phyloP scores from a whole-genome alignment of 176 grass and related monocot species.

The Oryza coarctata region DNA sequence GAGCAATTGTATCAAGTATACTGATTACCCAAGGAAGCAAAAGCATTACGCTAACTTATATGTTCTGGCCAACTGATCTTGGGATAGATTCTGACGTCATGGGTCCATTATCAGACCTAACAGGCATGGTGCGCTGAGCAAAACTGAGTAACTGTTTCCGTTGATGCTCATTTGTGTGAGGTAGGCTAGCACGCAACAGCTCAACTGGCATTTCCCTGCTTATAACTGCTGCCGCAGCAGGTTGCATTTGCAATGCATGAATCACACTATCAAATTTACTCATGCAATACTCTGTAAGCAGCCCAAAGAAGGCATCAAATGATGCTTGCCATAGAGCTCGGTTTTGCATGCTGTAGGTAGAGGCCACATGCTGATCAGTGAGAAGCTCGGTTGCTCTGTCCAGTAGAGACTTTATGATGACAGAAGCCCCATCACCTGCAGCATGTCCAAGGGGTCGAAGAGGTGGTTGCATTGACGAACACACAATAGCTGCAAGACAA shows the following conservation, averaged over 20 bases:
- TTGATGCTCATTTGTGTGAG: constrained; percentile 80
- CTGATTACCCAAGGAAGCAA: constrained; percentile 10
- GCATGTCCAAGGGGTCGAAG: constrained; percentile 62
- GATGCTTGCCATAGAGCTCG: constrained; percentile 76
- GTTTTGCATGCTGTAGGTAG: constrained; percentile 45
- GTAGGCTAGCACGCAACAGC: constrained; percentile 73
- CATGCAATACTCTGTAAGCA: constrained; percentile 67
- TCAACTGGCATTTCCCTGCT: constrained; percentile 78
- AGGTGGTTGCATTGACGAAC: constrained; percentile 75
- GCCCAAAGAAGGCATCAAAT: constrained; percentile 71
- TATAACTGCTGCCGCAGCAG: constrained; percentile 43
- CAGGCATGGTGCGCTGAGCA: constrained; percentile 65
- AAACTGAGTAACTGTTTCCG: constrained; percentile 63
- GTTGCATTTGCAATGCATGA: constrained; percentile 40
- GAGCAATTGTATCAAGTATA: not conserved
- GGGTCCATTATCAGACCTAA: constrained; percentile 35
- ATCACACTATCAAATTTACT: constrained; percentile 67
- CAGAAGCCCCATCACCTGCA: constrained; percentile 69
- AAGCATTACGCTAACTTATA: constrained; percentile 27
- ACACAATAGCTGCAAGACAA: constrained; percentile 82
- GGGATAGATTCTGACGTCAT: constrained; percentile 28
- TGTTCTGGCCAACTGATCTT: constrained; percentile 24
- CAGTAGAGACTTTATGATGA: constrained; percentile 67
- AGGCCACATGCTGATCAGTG: constrained; percentile 45
- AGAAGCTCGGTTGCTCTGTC: constrained; percentile 65